phyloP scores from a whole-genome alignment of 768 basidiomycete species.

The Rhizopogon vinicolor region DNA sequence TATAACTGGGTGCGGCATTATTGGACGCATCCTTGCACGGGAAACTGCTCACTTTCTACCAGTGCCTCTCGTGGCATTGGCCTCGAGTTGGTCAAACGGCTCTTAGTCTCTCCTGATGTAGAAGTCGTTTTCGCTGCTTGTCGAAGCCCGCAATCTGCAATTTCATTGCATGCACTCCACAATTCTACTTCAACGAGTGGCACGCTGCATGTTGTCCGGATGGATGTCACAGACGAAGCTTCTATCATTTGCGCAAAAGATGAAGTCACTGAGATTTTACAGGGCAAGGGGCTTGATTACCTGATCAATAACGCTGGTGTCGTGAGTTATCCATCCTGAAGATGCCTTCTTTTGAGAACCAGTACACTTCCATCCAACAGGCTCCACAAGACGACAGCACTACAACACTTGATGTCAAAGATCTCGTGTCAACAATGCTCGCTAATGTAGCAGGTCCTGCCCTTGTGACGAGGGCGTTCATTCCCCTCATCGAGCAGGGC shows the following conservation, averaged over 20 bases:
- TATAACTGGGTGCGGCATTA: slow-evolving; percentile 1
- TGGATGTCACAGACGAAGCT: slow-evolving; percentile 27
- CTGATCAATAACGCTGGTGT: slow-evolving; percentile 35
- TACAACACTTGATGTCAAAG: slow-evolving; percentile 19
- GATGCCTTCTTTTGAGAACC: not conserved
- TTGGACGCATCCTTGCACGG: not conserved
- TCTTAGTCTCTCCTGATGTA: slow-evolving; percentile 15
- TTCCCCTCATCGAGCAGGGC: slow-evolving; percentile 29
- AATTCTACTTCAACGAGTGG: not conserved
- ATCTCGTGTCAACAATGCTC: slow-evolving; percentile 18
- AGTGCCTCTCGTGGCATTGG: slow-evolving; percentile 29
- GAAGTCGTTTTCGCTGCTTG: slow-evolving; percentile 25
- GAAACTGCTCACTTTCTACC: not conserved
- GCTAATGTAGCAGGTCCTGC: slow-evolving; percentile 32
- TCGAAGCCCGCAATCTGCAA: slow-evolving; percentile 20
- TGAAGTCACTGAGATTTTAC: slow-evolving; percentile 9
- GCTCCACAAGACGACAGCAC: slow-evolving; percentile 19
- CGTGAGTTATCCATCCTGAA: slow-evolving; percentile 15
- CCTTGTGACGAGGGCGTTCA: slow-evolving; percentile 28
- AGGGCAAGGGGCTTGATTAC: no score
- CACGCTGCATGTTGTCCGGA: slow-evolving; percentile 24
- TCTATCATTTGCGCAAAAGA: slow-evolving; percentile 19
- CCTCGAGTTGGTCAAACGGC: slow-evolving; percentile 20
- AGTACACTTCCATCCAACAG: slow-evolving; percentile 5
- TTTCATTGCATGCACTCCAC: slow-evolving; percentile 14